Base-by-base conservation (phyloP, 345 rosid species). In the Balakata baccata region DNA sequence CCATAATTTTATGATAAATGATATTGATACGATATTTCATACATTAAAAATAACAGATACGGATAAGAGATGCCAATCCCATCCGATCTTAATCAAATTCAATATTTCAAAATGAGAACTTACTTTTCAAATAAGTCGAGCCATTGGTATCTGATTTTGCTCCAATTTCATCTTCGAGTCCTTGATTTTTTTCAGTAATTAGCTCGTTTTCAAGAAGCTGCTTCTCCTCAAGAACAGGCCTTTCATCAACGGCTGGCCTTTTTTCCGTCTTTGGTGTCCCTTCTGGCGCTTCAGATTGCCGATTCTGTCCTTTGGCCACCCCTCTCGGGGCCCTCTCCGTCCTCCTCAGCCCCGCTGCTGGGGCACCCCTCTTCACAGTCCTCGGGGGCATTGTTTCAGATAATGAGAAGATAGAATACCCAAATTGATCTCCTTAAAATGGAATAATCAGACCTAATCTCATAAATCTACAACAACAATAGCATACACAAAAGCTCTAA, bases 311-410 rank as follows among this genome's bases (percentile, higher is more conserved):
- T 82, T 87, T 92, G 70, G 77, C 34, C n/a, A 86, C 75, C 38
- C 73, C 84, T 79, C 83, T 85, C 50, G 86, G 73, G 37, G 84
- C 72, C 77, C 92, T 83, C 20, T 83, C 72, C 64, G 85, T 79
- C 87, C 89, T 81, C 84, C 66, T 92, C 77, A 82, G 39, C 39
- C 79, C 86, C 65, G 81, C 59, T 5, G 84, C 87, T 11, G 90
- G 85, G 20, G 82, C 90, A 58, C 95, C 97, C 66, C 94, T 87
- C 81, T 93, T 93, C 68, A 84, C 86, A 37, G 75, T 70, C 68
- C 89, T 81, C 10, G 98, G 98, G 78, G 97, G 94, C 98, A 93
- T 93, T 29, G 41, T 64, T 54, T 23, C 57, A 29, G 20, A 12
- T 18, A 64, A 57, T n/a, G 11, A 25, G 37, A 29, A 65, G 37